These are phyloP conservation scores for Onygena corvina DNA, from an alignment of 2,329 filamentous ascomycete species.

Conservation along the genomic window DNA sequence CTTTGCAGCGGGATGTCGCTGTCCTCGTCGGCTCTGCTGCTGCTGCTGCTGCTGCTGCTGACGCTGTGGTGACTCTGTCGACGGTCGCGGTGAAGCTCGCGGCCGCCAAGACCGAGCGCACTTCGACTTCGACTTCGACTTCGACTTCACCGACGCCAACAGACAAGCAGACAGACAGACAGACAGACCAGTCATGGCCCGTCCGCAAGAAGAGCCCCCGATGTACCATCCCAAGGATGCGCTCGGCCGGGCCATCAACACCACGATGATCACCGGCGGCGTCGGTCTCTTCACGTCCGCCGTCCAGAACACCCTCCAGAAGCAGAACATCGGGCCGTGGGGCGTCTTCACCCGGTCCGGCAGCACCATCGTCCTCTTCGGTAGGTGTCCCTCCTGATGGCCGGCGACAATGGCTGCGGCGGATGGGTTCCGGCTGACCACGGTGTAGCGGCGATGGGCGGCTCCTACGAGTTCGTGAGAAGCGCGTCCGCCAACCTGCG, in stretches of 20 bases:
- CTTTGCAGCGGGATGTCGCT: no score
- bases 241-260: conserved; percentile 53
- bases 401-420: neutral
- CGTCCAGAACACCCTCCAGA: conserved; percentile 75
- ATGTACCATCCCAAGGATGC: conserved; percentile 64
- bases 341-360: conserved; percentile 71
- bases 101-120: no score
- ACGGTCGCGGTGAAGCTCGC: no score
- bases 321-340: conserved; percentile 67
- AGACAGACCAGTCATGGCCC: conserved; percentile 33
- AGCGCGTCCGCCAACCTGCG: conserved; percentile 72
- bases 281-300: conserved; percentile 62
- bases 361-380: conserved; percentile 55
- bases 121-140: no score
- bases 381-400: conserved; percentile 34
- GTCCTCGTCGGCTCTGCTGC: no score
- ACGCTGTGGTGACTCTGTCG: no score
- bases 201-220: conserved; percentile 34
- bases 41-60: no score
- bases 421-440: conserved; percentile 12
- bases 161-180: neutral
- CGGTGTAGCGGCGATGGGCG: conserved; percentile 54
- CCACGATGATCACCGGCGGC: conserved; percentile 51
- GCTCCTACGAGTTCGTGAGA: conserved; percentile 65
- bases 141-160: neutral